A percentile compares a stretch with the other conserved stretches of the same genome.
phyloP scores from a whole-genome alignment of 2,329 filamentous ascomycete species.

The Trichoderma sp. region DNA sequence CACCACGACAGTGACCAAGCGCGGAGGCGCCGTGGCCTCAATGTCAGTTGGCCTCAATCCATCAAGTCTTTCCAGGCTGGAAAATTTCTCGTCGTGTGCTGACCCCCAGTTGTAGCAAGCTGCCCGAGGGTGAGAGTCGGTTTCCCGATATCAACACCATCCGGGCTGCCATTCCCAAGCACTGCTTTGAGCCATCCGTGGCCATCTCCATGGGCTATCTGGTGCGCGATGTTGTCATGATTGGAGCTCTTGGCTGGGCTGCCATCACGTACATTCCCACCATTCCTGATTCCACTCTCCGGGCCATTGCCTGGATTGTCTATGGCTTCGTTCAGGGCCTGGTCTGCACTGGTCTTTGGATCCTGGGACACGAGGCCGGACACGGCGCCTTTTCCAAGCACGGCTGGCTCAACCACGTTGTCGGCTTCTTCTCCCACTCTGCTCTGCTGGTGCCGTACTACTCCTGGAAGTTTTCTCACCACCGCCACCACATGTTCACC shows the following conservation, averaged over 20 bases:
- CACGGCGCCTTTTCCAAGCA: conserved; percentile 65
- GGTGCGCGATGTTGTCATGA: conserved; percentile 52
- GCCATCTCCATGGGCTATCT: conserved; percentile 41
- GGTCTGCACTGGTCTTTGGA: conserved; percentile 67
- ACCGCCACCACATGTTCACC: conserved; percentile 66
- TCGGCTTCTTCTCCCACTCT: conserved; percentile 65
- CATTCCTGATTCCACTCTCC: conserved; percentile 38
- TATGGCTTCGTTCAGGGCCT: conserved; percentile 66
- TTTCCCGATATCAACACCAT: conserved; percentile 19
- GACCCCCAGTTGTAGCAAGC: conserved; percentile 6
- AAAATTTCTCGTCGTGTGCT: neutral
- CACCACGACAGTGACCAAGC: conserved; percentile 15
- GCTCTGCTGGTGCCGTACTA: conserved; percentile 67
- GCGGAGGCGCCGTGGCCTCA: conserved; percentile 8
- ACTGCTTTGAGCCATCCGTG: conserved; percentile 53
- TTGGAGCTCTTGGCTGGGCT: conserved; percentile 46
- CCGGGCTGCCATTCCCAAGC: conserved; percentile 50
- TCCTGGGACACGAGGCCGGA: conserved; percentile 68
- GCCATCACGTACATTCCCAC: conserved; percentile 53
- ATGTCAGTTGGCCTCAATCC: conserved; percentile 4
- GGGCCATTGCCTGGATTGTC: conserved; percentile 27
- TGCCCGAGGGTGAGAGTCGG: conserved; percentile 13
- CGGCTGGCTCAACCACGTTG: conserved; percentile 54
- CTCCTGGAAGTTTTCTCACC: conserved; percentile 69
- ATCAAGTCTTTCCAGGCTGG: neutral